Conservation (phyloP, 2,329 filamentous ascomycete species). For the Hymenoscyphus infarciens region DNA sequence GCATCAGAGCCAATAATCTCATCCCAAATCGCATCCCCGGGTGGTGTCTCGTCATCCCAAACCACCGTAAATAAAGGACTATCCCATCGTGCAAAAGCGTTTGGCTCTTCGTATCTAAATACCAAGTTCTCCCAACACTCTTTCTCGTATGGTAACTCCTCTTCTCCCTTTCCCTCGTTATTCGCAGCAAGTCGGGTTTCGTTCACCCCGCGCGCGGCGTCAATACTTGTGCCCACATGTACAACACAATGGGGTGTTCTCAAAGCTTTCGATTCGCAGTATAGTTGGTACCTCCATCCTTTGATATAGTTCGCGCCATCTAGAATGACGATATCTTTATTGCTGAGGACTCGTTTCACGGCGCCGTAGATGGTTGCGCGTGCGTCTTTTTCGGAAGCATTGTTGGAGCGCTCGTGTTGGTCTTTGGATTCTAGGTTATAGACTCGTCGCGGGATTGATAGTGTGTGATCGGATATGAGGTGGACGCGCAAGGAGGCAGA, state of each 20-base stretch:
- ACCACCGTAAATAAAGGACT: slow-evolving; percentile 76
- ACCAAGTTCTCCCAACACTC: slow-evolving; percentile 36
- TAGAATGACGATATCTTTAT: slow-evolving; percentile 72
- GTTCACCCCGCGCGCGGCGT: slow-evolving; percentile 57
- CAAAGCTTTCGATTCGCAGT: slow-evolving; percentile 78
- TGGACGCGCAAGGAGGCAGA: slow-evolving; percentile 57
- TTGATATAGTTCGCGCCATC: slow-evolving; percentile 88
- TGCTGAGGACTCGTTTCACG: slow-evolving; percentile 70
- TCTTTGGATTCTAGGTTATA: slow-evolving; percentile 62
- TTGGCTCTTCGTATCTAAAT: slow-evolving; percentile 82
- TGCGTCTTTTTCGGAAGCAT: slow-evolving; percentile 76
- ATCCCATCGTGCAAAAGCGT: slow-evolving; percentile 81
- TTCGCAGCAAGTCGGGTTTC: slow-evolving; percentile 47
- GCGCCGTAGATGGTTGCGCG: slow-evolving; percentile 72
- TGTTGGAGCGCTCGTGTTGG: slow-evolving; percentile 64
- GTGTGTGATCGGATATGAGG: slow-evolving; percentile 68
- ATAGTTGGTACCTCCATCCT: slow-evolving; percentile 82
- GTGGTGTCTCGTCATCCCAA: slow-evolving; percentile 68
- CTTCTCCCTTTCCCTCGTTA: slow-evolving; percentile 29
- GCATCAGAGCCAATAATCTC: slow-evolving; percentile 57
- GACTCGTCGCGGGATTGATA: slow-evolving; percentile 65
- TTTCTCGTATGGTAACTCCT: slow-evolving; percentile 33
- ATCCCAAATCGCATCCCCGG: slow-evolving; percentile 71
- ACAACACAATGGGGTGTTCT: slow-evolving; percentile 73
- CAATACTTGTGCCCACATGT: slow-evolving; percentile 55